A percentile compares a stretch with the other conserved stretches of the same genome.
Evolutionary conservation across 2,329 filamentous ascomycete genomes (phyloP).

Genomic region (Xylaria sp.): DNA sequence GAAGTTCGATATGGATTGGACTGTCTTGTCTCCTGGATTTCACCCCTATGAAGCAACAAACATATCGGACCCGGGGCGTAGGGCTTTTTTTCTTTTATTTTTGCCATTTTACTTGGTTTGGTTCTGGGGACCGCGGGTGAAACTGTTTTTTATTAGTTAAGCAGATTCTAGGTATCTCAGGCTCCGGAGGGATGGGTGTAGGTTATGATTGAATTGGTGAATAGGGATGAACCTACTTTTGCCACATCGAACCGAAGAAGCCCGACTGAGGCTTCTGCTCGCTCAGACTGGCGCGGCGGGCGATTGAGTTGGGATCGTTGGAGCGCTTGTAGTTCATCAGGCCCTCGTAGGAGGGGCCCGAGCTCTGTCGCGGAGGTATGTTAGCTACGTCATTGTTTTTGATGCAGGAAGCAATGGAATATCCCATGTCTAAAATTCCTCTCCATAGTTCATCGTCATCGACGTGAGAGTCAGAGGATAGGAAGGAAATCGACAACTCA

Average conservation of each 20-base stretch:
- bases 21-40: background rate
- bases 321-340: conserved; percentile 63
- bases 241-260: conserved; percentile 65
- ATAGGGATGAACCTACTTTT: conserved; percentile 57
- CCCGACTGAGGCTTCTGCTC: conserved; percentile 63
- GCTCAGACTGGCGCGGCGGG: conserved; percentile 64
- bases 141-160: conserved; percentile 32
- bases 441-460: background rate
- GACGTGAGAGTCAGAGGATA: background rate
- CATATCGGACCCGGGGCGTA: background rate
- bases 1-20: background rate
- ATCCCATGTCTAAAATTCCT: background rate
- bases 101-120: conserved; percentile 42
- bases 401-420: background rate
- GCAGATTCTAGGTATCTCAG: background rate
- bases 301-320: conserved; percentile 52
- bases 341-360: conserved; percentile 61
- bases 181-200: background rate
- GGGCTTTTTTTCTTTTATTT: background rate
- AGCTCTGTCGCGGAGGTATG: conserved; percentile 50
- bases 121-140: conserved; percentile 45
- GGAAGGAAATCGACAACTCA: conserved; percentile 30
- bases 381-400: background rate
- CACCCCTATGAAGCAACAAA: background rate
- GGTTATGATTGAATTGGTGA: background rate